Base-by-base conservation (phyloP, 371 early-diverging fungal genomes). In the Batkoa obscura region DNA sequence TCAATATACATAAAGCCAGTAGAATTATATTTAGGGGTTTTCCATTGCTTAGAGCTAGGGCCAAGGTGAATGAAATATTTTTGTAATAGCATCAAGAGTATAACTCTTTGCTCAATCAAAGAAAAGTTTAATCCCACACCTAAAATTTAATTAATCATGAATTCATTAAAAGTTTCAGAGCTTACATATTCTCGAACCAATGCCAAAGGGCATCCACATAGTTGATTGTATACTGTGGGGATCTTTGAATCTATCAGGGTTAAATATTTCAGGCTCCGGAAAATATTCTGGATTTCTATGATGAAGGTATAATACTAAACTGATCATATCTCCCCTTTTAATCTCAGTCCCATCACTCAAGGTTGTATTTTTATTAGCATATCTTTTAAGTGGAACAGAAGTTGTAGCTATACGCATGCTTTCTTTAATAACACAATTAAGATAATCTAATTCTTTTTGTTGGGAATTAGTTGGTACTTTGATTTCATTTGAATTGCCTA, bases 101-200 rank as follows among this genome's bases (percentile, higher is more conserved):
- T 30, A 10, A 74, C 63, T 13, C 75, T 66, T 62, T 75, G 77
- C 32, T 74, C 74, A 5, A 69, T 59, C 56, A 78, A 61, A 1
- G 75, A 69, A 56, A 80, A 78, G 45, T 74, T 70, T 67, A 70
- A 65, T 38, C 76, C 80, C 36, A 75, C 3, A 39, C 52, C 52
- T 51, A 23, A n/a, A 51, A 31, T 3, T 31, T 10, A 35, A 33
- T 50, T 15, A 8, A 9, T 10, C 10, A 33, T 50, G 33, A 15
- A 32, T 32, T 23, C 12, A 35, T 50, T 30, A 31, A 30, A 8
- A 12, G 15, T 4, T 13, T 3, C 33, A 35, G 8, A 33, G 38
- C 35, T 51, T 51, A 51, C 52, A 51, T 12, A 37, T 51, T 3
- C 52, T 8, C 5, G 52, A n/a, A 13, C 52, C 52, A 2, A 12